These are phyloP conservation scores for Talaromyces sp. DNA, from an alignment of 2,329 filamentous ascomycete genomes.

Conservation along the genomic window DNA sequence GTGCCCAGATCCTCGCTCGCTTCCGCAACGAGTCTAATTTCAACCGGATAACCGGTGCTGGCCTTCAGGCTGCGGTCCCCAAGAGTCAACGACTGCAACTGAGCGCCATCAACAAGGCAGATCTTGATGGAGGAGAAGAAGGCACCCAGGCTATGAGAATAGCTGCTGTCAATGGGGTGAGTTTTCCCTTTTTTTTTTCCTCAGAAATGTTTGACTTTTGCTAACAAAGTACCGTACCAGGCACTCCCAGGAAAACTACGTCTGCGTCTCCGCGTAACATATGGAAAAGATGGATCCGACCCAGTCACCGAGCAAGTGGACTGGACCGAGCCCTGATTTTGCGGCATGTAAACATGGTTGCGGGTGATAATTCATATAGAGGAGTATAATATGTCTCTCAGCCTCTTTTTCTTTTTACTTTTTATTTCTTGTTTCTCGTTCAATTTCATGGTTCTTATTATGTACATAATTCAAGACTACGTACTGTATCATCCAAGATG, in stretches of 20 bases:
- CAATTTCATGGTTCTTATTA: background rate
- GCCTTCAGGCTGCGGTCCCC: slow-evolving; percentile 88
- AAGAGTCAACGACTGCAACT: slow-evolving; percentile 94
- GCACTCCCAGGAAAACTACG: slow-evolving; percentile 64
- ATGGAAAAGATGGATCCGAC: slow-evolving; percentile 63
- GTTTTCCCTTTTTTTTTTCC: slow-evolving; percentile 27
- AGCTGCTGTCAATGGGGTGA: slow-evolving; percentile 78
- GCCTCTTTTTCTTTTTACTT: background rate
- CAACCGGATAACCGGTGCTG: slow-evolving; percentile 65
- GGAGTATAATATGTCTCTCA: background rate
- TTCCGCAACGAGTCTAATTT: slow-evolving; percentile 74
- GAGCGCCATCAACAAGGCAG: slow-evolving; percentile 77
- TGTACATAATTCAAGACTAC: background rate
- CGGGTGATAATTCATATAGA: background rate
- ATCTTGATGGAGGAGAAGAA: slow-evolving; percentile 71
- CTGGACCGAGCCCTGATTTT: slow-evolving; percentile 72
- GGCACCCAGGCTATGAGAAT: slow-evolving; percentile 90
- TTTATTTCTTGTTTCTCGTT: background rate
- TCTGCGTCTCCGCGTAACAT: slow-evolving; percentile 79
- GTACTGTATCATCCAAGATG: background rate
- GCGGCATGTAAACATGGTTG: background rate
- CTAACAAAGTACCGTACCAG: slow-evolving; percentile 42
- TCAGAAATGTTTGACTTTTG: slow-evolving; percentile 20
- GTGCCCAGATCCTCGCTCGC: slow-evolving; percentile 73
- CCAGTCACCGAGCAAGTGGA: slow-evolving; percentile 88